phyloP scores from a whole-genome alignment of 768 basidiomycete genomes.

The Collybiopsis luxurians region DNA sequence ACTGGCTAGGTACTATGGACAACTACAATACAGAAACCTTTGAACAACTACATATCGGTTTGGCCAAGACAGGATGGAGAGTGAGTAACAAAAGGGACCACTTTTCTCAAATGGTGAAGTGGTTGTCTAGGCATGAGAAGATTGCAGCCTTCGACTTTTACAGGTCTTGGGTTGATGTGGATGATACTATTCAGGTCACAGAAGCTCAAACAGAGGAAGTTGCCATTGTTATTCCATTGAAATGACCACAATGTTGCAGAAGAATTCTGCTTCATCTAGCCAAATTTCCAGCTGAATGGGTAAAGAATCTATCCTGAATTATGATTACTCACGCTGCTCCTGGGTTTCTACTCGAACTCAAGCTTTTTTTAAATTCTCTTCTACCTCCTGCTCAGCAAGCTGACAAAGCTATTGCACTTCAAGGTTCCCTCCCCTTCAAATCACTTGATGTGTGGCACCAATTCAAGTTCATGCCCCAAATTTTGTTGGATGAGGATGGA shows the following conservation, averaged over 20 bases:
- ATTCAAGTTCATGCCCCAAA: not conserved
- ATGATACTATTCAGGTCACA: too few species aligned
- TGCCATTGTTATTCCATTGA: too few species aligned
- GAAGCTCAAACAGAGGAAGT: too few species aligned
- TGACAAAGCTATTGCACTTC: not conserved
- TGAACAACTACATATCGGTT: slow-evolving; percentile 36
- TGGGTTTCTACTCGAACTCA: not conserved
- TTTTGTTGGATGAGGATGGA: not conserved
- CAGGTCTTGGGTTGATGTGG: not conserved
- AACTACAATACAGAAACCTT: slow-evolving; percentile 27
- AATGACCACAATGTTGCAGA: too few species aligned
- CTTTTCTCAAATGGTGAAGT: slow-evolving; percentile 31
- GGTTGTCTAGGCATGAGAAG: slow-evolving; percentile 30
- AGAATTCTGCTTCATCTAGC: too few species aligned
- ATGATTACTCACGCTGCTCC: too few species aligned
- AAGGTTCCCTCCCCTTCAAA: not conserved
- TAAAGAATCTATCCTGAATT: too few species aligned
- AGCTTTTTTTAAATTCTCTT: not conserved
- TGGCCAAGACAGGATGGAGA: slow-evolving; percentile 27
- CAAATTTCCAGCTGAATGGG: too few species aligned
- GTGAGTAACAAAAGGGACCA: slow-evolving; percentile 22
- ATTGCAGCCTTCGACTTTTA: slow-evolving; percentile 2
- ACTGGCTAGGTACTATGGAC: slow-evolving; percentile 19
- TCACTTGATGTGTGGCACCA: not conserved
- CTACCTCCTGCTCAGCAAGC: not conserved